Evolutionary conservation across 441 rosid genomes (phyloP).

Genomic region (Euphorbia schlechtendalii): DNA sequence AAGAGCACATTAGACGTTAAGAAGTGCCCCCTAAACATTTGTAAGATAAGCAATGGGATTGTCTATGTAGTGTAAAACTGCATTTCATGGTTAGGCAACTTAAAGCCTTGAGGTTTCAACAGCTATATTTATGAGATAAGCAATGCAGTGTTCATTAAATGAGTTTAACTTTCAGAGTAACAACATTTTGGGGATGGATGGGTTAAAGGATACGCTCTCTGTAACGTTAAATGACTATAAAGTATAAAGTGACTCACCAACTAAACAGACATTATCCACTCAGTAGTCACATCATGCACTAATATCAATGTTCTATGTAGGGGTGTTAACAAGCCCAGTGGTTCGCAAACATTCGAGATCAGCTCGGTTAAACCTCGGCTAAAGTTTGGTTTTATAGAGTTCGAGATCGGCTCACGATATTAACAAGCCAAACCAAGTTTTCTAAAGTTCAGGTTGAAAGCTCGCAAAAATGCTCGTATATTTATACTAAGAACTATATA

Average conservation of each 20-base stretch:
- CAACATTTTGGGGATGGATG: not conserved
- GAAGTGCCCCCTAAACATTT: constrained; percentile 2
- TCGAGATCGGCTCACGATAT: too few species aligned
- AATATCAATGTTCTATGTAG: not conserved
- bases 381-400: too few species aligned
- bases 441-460: too few species aligned
- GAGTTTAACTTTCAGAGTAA: too few species aligned
- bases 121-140: not conserved
- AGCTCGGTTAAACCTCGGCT: too few species aligned
- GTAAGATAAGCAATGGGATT: not conserved
- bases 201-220: too few species aligned
- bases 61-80: not conserved
- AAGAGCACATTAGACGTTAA: not conserved
- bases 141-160: not conserved
- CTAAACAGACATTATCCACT: not conserved
- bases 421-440: too few species aligned
- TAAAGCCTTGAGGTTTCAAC: not conserved
- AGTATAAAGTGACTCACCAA: not conserved
- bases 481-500: too few species aligned
- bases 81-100: not conserved
- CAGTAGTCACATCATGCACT: not conserved
- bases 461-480: too few species aligned
- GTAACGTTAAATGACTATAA: not conserved
- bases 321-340: too few species aligned
- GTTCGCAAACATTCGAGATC: too few species aligned